phyloP scores from a whole-genome alignment of 768 basidiomycete species.

The Rhizopogon vesiculosus region DNA sequence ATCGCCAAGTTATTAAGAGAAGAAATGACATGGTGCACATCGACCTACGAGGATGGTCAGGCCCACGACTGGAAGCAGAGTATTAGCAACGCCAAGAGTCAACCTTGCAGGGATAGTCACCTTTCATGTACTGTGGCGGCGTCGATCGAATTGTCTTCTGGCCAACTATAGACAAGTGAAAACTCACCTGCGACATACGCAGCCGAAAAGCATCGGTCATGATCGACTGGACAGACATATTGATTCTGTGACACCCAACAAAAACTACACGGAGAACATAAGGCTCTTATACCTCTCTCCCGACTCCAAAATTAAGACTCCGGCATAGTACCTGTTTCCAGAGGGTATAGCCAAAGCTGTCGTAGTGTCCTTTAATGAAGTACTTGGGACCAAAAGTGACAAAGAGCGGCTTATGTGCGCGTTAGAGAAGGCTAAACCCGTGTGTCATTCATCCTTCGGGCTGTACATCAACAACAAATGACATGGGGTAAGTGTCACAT shows the following conservation, averaged over 20 bases:
- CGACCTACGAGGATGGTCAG: slow-evolving; percentile 1
- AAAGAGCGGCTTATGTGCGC: background rate
- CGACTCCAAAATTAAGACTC: background rate
- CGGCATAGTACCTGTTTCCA: background rate
- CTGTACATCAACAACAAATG: no score
- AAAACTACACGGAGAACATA: background rate
- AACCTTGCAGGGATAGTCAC: background rate
- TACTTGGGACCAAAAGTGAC: background rate
- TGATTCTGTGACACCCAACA: background rate
- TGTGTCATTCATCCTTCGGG: background rate
- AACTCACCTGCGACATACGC: background rate
- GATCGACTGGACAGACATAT: background rate
- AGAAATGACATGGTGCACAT: background rate
- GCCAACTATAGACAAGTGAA: background rate
- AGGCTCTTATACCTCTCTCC: background rate
- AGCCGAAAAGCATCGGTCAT: background rate
- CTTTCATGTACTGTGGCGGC: slow-evolving; percentile 4
- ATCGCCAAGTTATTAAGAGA: background rate
- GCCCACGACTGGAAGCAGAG: background rate
- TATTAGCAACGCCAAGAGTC: background rate
- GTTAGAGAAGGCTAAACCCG: background rate
- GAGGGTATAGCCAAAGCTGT: no score
- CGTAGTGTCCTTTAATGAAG: no score
- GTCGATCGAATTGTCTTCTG: background rate
- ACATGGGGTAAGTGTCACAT: no score